Base-by-base conservation (phyloP, 2,329 filamentous ascomycete genomes). In the Neonectria hederae region DNA sequence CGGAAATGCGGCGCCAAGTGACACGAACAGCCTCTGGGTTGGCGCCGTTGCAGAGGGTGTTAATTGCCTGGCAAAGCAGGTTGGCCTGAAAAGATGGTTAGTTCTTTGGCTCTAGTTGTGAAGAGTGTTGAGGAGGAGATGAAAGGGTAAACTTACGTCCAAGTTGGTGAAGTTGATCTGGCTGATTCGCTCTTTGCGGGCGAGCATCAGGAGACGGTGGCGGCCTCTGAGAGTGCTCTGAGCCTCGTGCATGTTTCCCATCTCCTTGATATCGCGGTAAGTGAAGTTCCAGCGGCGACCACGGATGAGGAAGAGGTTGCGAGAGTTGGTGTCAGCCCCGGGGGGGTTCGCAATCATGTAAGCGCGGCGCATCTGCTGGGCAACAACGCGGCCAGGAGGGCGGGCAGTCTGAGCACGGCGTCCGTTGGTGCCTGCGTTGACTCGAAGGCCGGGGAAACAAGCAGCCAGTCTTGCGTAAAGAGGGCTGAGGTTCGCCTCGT, bases 21-120 rank as follows among this genome's bases (percentile, higher is more conserved):
- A 22, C 10, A 11, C 5, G 10, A 10, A 11, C 19, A 2, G 2
- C 19, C 19, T 42, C n/a, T 8, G 40, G 40, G 19, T 22, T 22
- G 2, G 8, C 9, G 5, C 9, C 40, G 1, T 4, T 0, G 19
- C 2, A 22, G 10, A 21, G 7, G 1, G 8, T 4, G 11, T 13
- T 2, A 14, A 21, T 5, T 0, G 19, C 40, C 7, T 0, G 40
- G 11, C 30, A 11, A 13, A 43, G 9, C 4, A 43, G 19, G 19
- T 21, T 5, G 19, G 22, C 5, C 40, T 43, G 40, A 5, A 13
- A 19, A 14, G 19, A 8, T 19, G 19, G 19, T 43, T 43, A 43
- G 40, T 11, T 38, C 35, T 17, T 17, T 5, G 35, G 30, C 30
- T 32, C 30, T 11, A 32, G 30, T 10, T 32, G 13, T 5, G 30